Evolutionary conservation across 108 stramenopile genomes (phyloP), one percentile per base, ranked within the genome.

Genomic region (Ochromonas danica): DNA sequence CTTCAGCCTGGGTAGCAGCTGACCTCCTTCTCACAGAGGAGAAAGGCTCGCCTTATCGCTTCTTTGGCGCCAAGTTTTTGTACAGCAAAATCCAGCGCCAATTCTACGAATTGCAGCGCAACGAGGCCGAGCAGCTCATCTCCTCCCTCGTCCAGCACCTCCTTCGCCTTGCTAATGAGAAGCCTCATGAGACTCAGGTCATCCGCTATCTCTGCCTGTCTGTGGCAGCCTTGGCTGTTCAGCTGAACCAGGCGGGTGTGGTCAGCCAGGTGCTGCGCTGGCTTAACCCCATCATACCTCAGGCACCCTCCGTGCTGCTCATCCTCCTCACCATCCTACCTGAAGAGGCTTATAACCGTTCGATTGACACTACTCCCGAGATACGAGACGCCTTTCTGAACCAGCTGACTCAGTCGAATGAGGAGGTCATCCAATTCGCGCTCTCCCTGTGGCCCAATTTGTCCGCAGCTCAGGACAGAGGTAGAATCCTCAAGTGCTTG

Each of bases 41-140:
- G 22, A 14, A 70, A 14, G n/a, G 31, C 3, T 6, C 3, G 10
- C 22, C 43, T 10, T 57, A 75, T 33, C 43, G 72, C 10, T 75
- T 75, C 38, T 75, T 57, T 36, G 72, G 72, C 6, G 72, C 35
- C 10, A 75, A 75, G 28, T 57, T 75, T 57, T 60, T 75, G 43
- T 75, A 75, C 40, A 36, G 27, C 6, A 75, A 75, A 75, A 6
- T 75, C 10, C 43, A 60, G 25, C 3, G 25, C 10, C 45, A 75
- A 57, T 75, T 57, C 38, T 27, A 14, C 38, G 6, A 27, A 33
- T 75, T 75, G 40, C 10, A 75, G n/a, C 6, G 10, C 6, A 36
- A 28, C 6, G 41, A 75, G 3, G 72, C 72, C 14, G 45, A 42
- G 6, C 6, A 51, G 6, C 31, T 75, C 17, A 75, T 6, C 45